Base-by-base conservation (phyloP, 1,284 basidiomycete species). In the Taiwanofungus camphoratus region DNA sequence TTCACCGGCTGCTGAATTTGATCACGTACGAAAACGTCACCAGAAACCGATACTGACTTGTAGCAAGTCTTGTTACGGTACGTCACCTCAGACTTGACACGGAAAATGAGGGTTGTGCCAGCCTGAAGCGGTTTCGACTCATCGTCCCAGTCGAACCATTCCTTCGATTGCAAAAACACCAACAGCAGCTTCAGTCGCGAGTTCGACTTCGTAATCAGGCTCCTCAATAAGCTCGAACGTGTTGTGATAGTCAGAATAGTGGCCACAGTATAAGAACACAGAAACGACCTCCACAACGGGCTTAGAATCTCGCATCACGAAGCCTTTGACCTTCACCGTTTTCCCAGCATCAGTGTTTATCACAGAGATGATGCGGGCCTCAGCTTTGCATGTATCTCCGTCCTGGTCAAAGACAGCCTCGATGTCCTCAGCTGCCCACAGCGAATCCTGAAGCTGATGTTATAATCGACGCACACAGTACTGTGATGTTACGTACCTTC, bases 391-490 rank as follows among this genome's bases (percentile, higher is more conserved):
- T 29, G 87, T 75, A 55, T 99, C 94, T 16, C 92, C 94, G 37
- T 97, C 94, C 68, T 94, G 92, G 66, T 97, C 96, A 56, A 98
- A 94, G 31, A 99, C 92, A 12, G 93, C 95, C 52, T 99, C 95
- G 55, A 99, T 92, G 62, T 99, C 95, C 66, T 99, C 96, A 5
- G 93, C 87, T 35, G 92, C 90, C 95, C 95, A 98, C 5, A 98
- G 80, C 13, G 94, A 97, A 65, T 97, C 94, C 89, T 92, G 62
- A 42, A 45, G 39, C 29, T 38, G 33, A 6, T 3, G 39, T 65
- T 19, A 64, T n/a, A n/a, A n/a, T n/a, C n/a, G n/a, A n/a, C n/a
- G n/a, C n/a, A n/a, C n/a, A n/a, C n/a, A n/a, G n/a, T n/a, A n/a
- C n/a, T n/a, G n/a, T n/a, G n/a, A n/a, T n/a, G n/a, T n/a, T n/a